These are phyloP conservation scores for Chaetomium tenue DNA, from an alignment of 495 filamentous ascomycete species.

Conservation along the genomic window DNA sequence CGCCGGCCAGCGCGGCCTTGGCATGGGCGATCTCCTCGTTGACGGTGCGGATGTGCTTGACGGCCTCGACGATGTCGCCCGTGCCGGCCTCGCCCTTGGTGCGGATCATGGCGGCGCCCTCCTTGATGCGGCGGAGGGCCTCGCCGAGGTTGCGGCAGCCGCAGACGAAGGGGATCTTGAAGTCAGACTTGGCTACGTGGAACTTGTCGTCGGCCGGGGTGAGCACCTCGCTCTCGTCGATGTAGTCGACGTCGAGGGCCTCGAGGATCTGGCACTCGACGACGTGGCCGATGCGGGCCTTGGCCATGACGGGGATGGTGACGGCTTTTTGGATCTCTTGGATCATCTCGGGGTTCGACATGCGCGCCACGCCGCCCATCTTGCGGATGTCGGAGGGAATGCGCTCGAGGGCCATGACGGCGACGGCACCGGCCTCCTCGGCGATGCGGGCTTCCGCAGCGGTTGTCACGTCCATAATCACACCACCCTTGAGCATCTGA, in stretches of 20 bases:
- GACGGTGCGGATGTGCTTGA: constrained; percentile 92
- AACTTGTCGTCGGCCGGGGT: constrained; percentile 87
- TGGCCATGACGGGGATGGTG: constrained; percentile 99
- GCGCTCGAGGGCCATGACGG: constrained; percentile 98
- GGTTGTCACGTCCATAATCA: constrained; percentile 99
- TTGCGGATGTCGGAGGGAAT: constrained; percentile 95
- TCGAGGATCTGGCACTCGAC: constrained; percentile 99
- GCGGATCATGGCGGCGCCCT: constrained; percentile 97
- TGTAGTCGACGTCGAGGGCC: constrained; percentile 92
- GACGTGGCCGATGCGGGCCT: constrained; percentile 96
- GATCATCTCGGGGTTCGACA: constrained; percentile 96
- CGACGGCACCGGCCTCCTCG: constrained; percentile 91
- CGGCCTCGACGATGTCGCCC: constrained; percentile 96
- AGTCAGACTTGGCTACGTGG: constrained; percentile 87
- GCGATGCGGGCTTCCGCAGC: constrained; percentile 94
- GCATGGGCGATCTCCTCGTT: constrained; percentile 79
- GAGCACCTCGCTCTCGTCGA: constrained; percentile 95
- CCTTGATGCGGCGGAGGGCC: constrained; percentile 84
- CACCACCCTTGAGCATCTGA: constrained; percentile 96
- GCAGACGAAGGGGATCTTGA: constrained; percentile 90
- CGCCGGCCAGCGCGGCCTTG: constrained; percentile 54
- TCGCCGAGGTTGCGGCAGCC: constrained; percentile 95
- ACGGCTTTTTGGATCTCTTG: constrained; percentile 93
- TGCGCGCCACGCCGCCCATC: constrained; percentile 90
- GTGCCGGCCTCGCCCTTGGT: constrained; percentile 98